Percentiles rank a stretch among this genome's conserved stretches.
These are phyloP conservation scores for Stromatinia cepivora DNA, from an alignment of 2,329 filamentous ascomycete species.

Conservation along the genomic window DNA sequence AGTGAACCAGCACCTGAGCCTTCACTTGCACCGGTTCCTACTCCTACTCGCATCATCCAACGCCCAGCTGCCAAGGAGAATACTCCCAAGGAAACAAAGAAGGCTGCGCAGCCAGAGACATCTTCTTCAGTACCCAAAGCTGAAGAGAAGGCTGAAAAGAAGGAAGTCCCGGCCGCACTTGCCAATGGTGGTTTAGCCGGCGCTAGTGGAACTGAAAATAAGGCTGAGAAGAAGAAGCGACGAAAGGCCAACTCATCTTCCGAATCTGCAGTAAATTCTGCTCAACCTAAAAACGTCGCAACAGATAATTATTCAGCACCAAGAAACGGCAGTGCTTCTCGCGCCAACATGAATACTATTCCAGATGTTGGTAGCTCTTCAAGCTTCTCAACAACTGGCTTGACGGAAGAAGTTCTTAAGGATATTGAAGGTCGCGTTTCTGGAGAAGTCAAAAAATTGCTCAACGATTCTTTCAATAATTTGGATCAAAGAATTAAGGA, in stretches of 20 bases:
- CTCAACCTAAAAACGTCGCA: slow-evolving; percentile 39
- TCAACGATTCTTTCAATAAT: slow-evolving; percentile 60
- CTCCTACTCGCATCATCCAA: slow-evolving; percentile 35
- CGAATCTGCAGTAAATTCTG: slow-evolving; percentile 26
- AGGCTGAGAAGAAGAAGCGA: slow-evolving; percentile 66
- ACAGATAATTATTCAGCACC: slow-evolving; percentile 38
- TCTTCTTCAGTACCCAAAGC: slow-evolving; percentile 35
- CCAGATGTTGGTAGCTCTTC: slow-evolving; percentile 26
- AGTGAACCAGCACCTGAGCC: slow-evolving; percentile 25
- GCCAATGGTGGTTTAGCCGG: slow-evolving; percentile 35
- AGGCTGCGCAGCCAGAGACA: slow-evolving; percentile 30
- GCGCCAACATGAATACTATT: slow-evolving; percentile 28
- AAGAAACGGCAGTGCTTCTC: slow-evolving; percentile 35
- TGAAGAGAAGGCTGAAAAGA: slow-evolving; percentile 45
- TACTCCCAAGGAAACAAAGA: slow-evolving; percentile 36
- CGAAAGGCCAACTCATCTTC: slow-evolving; percentile 60
- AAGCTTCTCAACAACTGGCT: slow-evolving; percentile 26
- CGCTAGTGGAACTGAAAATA: slow-evolving; percentile 48
- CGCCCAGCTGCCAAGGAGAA: slow-evolving; percentile 37
- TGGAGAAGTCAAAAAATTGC: slow-evolving; percentile 49
- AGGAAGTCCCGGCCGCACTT: slow-evolving; percentile 26
- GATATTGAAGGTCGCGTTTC: slow-evolving; percentile 51
- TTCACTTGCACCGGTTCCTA: slow-evolving; percentile 29
- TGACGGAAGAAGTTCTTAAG: slow-evolving; percentile 50
- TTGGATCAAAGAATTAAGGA: slow-evolving; percentile 64